Percentiles rank a stretch among this genome's conserved stretches.
These are phyloP conservation scores for Akanthomyces dipterigenus DNA, from an alignment of 2,329 filamentous ascomycete genomes.

Conservation along the genomic window DNA sequence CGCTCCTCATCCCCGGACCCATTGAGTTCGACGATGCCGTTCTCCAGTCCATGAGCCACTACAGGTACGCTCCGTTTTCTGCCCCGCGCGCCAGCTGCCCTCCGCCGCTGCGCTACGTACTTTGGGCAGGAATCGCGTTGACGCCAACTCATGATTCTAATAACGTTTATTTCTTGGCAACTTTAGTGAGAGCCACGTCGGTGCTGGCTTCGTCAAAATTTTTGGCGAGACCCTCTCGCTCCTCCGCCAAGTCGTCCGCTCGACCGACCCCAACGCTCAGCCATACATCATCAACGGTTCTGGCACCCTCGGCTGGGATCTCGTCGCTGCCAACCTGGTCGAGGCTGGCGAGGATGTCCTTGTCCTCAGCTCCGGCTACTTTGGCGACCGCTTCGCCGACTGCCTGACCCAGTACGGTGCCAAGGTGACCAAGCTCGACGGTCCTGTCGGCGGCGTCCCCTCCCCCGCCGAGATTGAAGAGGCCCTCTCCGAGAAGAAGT, in stretches of 20 bases:
- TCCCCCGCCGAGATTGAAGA: slow-evolving; percentile 82
- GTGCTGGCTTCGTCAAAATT: slow-evolving; percentile 75
- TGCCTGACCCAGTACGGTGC: slow-evolving; percentile 89
- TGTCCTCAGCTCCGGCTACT: slow-evolving; percentile 94
- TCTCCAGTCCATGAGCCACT: slow-evolving; percentile 89
- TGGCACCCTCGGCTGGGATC: slow-evolving; percentile 92
- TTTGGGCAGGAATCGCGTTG: not conserved
- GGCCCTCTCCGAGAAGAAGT: slow-evolving; percentile 81
- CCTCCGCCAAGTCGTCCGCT: slow-evolving; percentile 92
- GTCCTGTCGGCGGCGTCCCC: slow-evolving; percentile 79
- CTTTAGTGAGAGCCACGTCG: slow-evolving; percentile 84
- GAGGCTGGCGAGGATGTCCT: slow-evolving; percentile 87
- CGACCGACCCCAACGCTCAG: slow-evolving; percentile 71
- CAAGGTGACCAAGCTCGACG: slow-evolving; percentile 82
- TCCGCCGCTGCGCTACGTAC: not conserved
- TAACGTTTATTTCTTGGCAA: not conserved
- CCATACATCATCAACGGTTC: slow-evolving; percentile 92
- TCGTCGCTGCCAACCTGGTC: slow-evolving; percentile 87
- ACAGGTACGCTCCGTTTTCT: slow-evolving; percentile 54
- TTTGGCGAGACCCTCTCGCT: slow-evolving; percentile 87
- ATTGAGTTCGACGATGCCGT: slow-evolving; percentile 99
- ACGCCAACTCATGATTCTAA: not conserved
- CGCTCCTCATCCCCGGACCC: slow-evolving; percentile 91
- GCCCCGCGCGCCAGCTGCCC: not conserved
- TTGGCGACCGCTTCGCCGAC: slow-evolving; percentile 89